These are phyloP conservation scores for Fusarium heterosporum DNA, from an alignment of 2,329 filamentous ascomycete genomes.

Conservation along the genomic window DNA sequence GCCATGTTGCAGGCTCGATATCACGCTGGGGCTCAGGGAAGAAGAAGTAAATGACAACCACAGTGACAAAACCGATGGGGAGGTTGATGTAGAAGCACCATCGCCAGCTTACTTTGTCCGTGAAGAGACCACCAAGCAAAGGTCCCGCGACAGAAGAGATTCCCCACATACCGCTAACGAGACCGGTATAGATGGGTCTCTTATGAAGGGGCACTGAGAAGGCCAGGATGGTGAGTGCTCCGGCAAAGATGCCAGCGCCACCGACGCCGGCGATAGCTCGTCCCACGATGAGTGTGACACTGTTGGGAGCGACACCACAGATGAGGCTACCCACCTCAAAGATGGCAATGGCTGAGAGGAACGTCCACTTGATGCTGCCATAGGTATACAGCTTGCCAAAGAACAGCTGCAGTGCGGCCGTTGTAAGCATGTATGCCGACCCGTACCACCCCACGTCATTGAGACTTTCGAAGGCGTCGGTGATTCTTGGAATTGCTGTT, in stretches of 20 bases:
- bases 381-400: slow-evolving; percentile 60
- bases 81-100: slow-evolving; percentile 59
- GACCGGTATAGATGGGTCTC: slow-evolving; percentile 54
- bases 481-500: slow-evolving; percentile 59
- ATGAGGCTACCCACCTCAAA: slow-evolving; percentile 60
- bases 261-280: slow-evolving; percentile 55
- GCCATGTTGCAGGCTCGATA: slow-evolving; percentile 43
- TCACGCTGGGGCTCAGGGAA: slow-evolving; percentile 44
- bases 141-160: slow-evolving; percentile 56
- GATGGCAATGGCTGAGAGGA: slow-evolving; percentile 53
- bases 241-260: slow-evolving; percentile 60
- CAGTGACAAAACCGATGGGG: slow-evolving; percentile 52
- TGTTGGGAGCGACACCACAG: slow-evolving; percentile 52
- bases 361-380: slow-evolving; percentile 57
- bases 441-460: slow-evolving; percentile 65
- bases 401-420: slow-evolving; percentile 55
- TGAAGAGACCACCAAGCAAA: slow-evolving; percentile 52
- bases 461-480: slow-evolving; percentile 57
- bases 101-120: slow-evolving; percentile 53
- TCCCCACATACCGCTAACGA: slow-evolving; percentile 57
- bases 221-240: slow-evolving; percentile 57
- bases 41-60: slow-evolving; percentile 49
- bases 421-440: slow-evolving; percentile 57
- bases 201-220: slow-evolving; percentile 51
- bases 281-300: slow-evolving; percentile 52